Evolutionary conservation across 169 alveolate species (phyloP).

Genomic region (Eimeria acervulina): DNA sequence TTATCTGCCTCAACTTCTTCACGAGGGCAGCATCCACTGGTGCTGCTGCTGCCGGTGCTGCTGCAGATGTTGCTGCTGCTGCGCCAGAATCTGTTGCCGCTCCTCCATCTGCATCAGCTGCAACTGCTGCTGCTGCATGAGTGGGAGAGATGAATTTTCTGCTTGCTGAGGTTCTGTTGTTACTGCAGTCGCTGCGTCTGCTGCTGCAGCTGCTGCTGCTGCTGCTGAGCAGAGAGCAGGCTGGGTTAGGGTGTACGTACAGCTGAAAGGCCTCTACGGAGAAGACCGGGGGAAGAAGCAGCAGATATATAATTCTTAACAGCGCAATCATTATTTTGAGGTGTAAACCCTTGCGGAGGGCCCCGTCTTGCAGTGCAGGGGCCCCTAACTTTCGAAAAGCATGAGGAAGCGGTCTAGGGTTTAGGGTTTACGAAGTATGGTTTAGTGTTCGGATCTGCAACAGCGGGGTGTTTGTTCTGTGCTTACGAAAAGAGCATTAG

Average conservation of each 20-base stretch:
- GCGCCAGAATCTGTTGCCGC: not conserved
- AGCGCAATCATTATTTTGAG: not conserved
- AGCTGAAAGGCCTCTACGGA: not conserved
- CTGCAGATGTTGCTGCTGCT: not conserved
- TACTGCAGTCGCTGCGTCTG: not conserved
- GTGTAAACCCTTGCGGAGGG: not conserved
- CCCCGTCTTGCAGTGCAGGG: not conserved
- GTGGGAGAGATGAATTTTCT: not conserved
- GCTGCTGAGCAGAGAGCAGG: not conserved
- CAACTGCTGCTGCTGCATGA: not conserved
- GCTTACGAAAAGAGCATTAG: not conserved
- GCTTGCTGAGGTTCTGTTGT: not conserved
- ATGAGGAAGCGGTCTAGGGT: not conserved
- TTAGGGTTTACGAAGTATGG: not conserved
- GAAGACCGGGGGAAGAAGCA: not conserved
- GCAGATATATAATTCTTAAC: not conserved
- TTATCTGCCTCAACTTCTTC: slow-evolving; percentile 37
- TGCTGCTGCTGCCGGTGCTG: slow-evolving; percentile 32
- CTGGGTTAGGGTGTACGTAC: not conserved
- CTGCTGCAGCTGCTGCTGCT: not conserved
- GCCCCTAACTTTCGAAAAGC: not conserved
- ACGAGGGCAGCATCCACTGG: not conserved
- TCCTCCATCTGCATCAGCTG: not conserved
- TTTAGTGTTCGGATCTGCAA: not conserved
- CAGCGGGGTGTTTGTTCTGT: too few relatives aligned